Evolutionary conservation across 2,329 filamentous ascomycete species (phyloP).

Genomic region (Colletotrichum truncatum): DNA sequence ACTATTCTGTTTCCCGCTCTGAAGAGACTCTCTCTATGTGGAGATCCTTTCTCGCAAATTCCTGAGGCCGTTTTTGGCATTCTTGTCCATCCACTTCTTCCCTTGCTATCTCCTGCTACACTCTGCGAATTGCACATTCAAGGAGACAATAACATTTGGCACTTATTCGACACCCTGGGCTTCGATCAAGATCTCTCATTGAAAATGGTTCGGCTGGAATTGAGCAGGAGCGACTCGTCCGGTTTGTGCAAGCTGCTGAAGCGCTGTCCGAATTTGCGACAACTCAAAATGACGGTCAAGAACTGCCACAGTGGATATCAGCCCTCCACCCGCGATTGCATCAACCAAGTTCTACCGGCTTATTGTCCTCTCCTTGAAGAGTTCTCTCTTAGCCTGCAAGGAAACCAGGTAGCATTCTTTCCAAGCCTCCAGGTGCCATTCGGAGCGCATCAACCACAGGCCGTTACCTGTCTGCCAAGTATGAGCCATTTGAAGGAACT

Average conservation of each 20-base stretch:
- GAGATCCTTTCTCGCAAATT: too few species aligned
- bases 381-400: background rate
- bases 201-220: background rate
- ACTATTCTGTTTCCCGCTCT: background rate
- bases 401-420: constrained; percentile 4
- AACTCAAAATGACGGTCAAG: background rate
- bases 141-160: background rate
- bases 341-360: constrained; percentile 9
- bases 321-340: too few species aligned
- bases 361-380: constrained; percentile 1
- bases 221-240: background rate
- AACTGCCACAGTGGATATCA: background rate
- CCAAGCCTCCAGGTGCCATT: background rate
- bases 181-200: background rate
- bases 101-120: background rate
- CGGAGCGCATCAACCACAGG: too few species aligned
- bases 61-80: background rate
- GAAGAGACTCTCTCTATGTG: background rate
- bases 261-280: constrained; percentile 4
- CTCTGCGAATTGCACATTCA: background rate
- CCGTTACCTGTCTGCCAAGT: constrained; percentile 9
- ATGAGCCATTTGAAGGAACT: constrained; percentile 10
- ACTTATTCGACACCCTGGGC: background rate
- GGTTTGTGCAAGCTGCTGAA: constrained; percentile 8
- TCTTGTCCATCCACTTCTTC: background rate